These are phyloP conservation scores for Mucor circinelloides DNA, from an alignment of 371 early-diverging fungal genomes.

Conservation along the genomic window DNA sequence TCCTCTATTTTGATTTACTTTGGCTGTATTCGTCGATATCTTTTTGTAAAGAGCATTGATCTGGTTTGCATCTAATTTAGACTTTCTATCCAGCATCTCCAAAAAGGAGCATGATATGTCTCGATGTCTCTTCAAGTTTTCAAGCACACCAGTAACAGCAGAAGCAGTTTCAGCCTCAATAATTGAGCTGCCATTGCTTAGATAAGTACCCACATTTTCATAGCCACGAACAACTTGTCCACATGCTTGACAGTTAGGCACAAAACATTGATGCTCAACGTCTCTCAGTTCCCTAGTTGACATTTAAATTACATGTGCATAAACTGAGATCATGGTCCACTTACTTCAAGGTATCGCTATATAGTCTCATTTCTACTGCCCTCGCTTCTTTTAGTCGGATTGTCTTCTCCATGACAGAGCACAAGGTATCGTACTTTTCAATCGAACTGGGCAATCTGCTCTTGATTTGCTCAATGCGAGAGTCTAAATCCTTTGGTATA, in stretches of 20 bases:
- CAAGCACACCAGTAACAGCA: constrained; percentile 47
- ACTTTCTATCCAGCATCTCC: constrained; percentile 31
- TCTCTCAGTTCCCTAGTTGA: constrained; percentile 32
- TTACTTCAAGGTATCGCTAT: constrained; percentile 54
- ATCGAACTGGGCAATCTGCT: constrained; percentile 39
- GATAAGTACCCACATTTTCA: constrained; percentile 48
- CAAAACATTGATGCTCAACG: constrained; percentile 53
- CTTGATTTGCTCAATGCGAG: constrained; percentile 34
- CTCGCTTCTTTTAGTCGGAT: constrained; percentile 58
- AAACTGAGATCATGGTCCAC: background rate
- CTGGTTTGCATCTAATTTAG: constrained; percentile 33
- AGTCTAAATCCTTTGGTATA: constrained; percentile 46
- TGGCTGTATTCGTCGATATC: constrained; percentile 37
- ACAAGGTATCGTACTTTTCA: constrained; percentile 59
- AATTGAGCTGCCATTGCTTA: constrained; percentile 40
- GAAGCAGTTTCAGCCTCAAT: constrained; percentile 30
- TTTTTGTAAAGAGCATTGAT: constrained; percentile 37
- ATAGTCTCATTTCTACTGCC: constrained; percentile 48
- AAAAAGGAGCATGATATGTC: constrained; percentile 52
- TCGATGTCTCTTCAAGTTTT: constrained; percentile 68
- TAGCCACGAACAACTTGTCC: constrained; percentile 53
- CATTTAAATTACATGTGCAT: background rate
- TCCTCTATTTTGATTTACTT: constrained; percentile 49
- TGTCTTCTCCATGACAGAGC: constrained; percentile 56
- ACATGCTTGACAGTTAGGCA: constrained; percentile 55